A percentile compares a stretch with the other conserved stretches of the same genome.
These are phyloP conservation scores for Ustilago shanxiensis DNA, from an alignment of 1,284 basidiomycete species.

Conservation along the genomic window DNA sequence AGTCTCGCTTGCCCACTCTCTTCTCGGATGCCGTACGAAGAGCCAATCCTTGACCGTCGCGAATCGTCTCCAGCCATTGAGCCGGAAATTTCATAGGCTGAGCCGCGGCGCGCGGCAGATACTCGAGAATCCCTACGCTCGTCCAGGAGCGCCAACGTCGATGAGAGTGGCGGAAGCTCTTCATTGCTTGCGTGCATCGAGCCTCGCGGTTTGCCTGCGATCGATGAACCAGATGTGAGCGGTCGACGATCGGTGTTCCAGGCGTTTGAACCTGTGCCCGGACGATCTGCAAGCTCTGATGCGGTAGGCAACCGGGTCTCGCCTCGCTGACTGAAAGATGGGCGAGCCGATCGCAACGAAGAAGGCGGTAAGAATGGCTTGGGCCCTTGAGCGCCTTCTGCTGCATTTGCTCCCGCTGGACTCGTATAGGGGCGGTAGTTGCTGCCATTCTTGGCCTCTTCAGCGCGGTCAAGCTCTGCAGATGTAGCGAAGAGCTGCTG, in stretches of 20 bases:
- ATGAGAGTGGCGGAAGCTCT: conserved; percentile 36
- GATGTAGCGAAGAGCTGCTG: conserved; percentile 47
- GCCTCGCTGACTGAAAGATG: conserved; percentile 31
- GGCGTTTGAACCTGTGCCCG: conserved; percentile 7
- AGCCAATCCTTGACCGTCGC: conserved; percentile 24
- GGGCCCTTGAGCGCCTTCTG: conserved; percentile 14
- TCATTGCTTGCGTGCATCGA: conserved; percentile 19
- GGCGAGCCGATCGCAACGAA: conserved; percentile 34
- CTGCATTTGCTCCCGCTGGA: conserved; percentile 37
- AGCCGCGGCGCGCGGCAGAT: conserved; percentile 29
- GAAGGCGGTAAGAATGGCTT: conserved; percentile 46
- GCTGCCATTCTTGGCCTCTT: conserved; percentile 26
- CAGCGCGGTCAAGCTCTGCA: conserved; percentile 33
- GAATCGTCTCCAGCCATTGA: conserved; percentile 9
- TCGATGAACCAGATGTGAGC: conserved; percentile 35
- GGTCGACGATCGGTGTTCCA: conserved; percentile 40
- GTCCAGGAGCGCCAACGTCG: conserved; percentile 31
- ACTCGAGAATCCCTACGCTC: conserved; percentile 34
- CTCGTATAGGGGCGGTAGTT: conserved; percentile 41
- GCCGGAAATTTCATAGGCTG: conserved; percentile 20
- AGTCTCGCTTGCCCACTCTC: conserved; percentile 23
- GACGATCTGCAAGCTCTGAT: conserved; percentile 22
- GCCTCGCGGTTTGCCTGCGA: conserved; percentile 25
- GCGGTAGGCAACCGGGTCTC: conserved; percentile 23
- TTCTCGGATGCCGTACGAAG: conserved; percentile 30